These are phyloP conservation scores for Chloris gayana DNA, from an alignment of 176 grass and related monocot species.

Conservation along the genomic window DNA sequence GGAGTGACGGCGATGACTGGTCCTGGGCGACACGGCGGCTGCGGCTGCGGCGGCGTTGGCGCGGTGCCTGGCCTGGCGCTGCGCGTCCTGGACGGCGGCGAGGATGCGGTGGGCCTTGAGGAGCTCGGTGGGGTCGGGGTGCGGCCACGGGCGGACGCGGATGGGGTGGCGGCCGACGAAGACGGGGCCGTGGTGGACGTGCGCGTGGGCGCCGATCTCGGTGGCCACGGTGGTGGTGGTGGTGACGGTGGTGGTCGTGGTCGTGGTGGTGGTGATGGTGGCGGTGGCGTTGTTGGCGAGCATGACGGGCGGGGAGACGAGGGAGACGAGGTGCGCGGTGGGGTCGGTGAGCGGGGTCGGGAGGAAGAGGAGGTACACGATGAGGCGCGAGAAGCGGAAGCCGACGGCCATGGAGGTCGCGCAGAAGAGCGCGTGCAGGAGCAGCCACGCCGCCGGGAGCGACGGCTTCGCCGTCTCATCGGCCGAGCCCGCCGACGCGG, in stretches of 20 bases:
- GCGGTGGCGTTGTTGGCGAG: constrained; percentile 49
- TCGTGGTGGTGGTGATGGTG: constrained; percentile 38
- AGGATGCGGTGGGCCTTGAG: constrained; percentile 82
- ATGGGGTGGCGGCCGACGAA: constrained; percentile 83
- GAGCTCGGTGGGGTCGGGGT: constrained; percentile 68
- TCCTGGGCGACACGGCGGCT: constrained; percentile 25
- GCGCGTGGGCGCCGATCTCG: constrained; percentile 23
- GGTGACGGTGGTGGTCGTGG: background rate
- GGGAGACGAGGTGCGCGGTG: constrained; percentile 31
- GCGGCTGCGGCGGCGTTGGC: constrained; percentile 18
- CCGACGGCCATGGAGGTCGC: constrained; percentile 76
- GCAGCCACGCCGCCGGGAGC: constrained; percentile 56
- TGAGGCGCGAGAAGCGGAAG: constrained; percentile 93
- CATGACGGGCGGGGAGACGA: constrained; percentile 47
- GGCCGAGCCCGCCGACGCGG: background rate
- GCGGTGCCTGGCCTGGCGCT: constrained; percentile 22
- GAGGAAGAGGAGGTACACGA: constrained; percentile 89
- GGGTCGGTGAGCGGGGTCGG: constrained; percentile 48
- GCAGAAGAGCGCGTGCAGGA: constrained; percentile 90
- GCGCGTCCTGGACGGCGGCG: constrained; percentile 67
- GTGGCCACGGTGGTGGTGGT: constrained; percentile 36
- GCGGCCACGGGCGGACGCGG: constrained; percentile 73
- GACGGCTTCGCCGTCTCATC: constrained; percentile 46
- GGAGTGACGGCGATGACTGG: constrained; percentile 70
- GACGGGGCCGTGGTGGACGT: constrained; percentile 56